Conservation (phyloP, 2,329 filamentous ascomycete genomes). For the Trichoderma hamatum region DNA sequence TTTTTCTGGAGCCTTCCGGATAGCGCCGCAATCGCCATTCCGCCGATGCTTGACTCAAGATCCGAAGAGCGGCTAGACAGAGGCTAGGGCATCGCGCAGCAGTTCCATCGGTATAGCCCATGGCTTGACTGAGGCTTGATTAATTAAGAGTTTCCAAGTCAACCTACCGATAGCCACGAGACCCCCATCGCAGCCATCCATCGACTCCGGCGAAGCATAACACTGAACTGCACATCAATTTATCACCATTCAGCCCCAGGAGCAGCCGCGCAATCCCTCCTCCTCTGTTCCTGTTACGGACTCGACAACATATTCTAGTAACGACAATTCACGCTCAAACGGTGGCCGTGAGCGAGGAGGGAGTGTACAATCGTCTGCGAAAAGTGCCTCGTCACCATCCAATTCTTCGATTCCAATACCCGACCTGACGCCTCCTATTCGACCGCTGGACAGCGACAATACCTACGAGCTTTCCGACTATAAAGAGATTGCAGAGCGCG, state of each 20-base stretch:
- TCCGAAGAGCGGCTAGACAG: neutral
- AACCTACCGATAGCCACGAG: conserved; percentile 1
- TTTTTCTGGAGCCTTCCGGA: conserved; percentile 10
- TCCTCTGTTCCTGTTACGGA: conserved; percentile 44
- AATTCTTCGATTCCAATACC: neutral
- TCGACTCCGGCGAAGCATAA: neutral
- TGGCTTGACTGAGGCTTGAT: neutral
- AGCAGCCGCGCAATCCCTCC: conserved; percentile 43
- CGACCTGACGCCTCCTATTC: neutral
- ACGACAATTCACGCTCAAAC: conserved; percentile 33
- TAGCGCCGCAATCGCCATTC: conserved; percentile 9
- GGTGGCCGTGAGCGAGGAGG: conserved; percentile 43
- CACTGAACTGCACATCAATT: neutral
- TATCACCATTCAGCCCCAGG: conserved; percentile 42
- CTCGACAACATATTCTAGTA: conserved; percentile 30
- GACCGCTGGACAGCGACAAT: conserved; percentile 29
- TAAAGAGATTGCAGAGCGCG: conserved; percentile 37
- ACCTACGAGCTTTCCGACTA: conserved; percentile 50
- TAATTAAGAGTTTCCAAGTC: neutral
- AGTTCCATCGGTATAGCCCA: neutral
- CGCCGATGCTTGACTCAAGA: conserved; percentile 5
- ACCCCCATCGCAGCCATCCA: neutral
- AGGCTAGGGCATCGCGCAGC: neutral
- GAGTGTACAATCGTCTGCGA: conserved; percentile 31
- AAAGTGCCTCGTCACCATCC: conserved; percentile 1